These are phyloP conservation scores for Pleurotus djamor DNA, from an alignment of 768 basidiomycete species.

Conservation along the genomic window DNA sequence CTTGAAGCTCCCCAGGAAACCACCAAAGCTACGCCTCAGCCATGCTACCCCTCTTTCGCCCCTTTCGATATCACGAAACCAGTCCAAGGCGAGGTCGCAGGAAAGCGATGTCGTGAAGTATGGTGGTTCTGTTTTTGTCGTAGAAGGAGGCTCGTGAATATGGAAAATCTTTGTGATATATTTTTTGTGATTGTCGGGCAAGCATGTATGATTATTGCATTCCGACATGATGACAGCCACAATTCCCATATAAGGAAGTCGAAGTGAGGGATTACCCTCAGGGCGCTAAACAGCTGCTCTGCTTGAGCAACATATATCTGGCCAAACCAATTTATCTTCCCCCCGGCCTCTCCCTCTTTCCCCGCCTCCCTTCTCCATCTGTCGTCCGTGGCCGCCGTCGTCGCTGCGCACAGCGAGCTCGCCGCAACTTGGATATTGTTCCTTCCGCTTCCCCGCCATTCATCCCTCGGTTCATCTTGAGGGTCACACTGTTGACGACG, in stretches of 20 bases:
- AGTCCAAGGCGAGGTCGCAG: conserved; percentile 2
- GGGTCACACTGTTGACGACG: conserved; percentile 24
- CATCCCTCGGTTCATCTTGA: no score
- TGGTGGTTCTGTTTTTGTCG: not conserved
- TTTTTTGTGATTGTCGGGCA: not conserved
- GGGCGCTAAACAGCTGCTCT: conserved; percentile 8
- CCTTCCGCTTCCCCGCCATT: no score
- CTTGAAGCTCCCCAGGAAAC: conserved; percentile 10
- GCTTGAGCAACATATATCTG: conserved; percentile 19
- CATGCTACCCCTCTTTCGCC: conserved; percentile 3
- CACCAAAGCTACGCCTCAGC: conserved; percentile 14
- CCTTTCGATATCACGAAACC: not conserved
- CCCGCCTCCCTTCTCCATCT: not conserved
- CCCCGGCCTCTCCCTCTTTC: conserved; percentile 9
- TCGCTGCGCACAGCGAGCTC: conserved; percentile 1
- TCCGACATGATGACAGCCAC: not conserved
- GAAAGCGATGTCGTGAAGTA: not conserved
- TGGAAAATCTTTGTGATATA: not conserved
- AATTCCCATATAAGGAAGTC: not conserved
- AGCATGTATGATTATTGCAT: not conserved
- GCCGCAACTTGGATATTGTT: no score
- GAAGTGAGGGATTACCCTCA: not conserved
- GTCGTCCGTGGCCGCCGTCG: not conserved
- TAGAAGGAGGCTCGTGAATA: not conserved
- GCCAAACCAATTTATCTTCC: conserved; percentile 4